These are phyloP conservation scores for Talaromyces sp. DNA, from an alignment of 2,329 filamentous ascomycete genomes.

Conservation along the genomic window DNA sequence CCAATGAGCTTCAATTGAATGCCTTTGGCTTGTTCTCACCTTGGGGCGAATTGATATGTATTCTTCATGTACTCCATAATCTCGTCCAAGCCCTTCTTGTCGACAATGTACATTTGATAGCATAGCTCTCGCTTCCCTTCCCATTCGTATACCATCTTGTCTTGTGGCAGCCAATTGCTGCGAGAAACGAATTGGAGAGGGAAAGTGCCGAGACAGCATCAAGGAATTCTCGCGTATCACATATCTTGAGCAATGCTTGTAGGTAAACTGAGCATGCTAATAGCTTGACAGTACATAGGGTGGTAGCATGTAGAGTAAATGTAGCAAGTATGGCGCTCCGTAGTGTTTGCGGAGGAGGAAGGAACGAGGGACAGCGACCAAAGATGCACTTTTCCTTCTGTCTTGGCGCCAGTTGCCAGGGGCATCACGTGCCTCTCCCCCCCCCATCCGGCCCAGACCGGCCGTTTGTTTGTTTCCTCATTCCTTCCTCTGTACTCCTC, in stretches of 20 bases:
- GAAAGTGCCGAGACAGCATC: slow-evolving; percentile 22
- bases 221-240: slow-evolving; percentile 24
- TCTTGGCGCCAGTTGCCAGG: neutral
- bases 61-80: slow-evolving; percentile 69
- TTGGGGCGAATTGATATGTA: slow-evolving; percentile 65
- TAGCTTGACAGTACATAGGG: neutral
- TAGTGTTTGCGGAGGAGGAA: slow-evolving; percentile 13
- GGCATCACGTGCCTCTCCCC: neutral
- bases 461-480: slow-evolving; percentile 1
- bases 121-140: slow-evolving; percentile 63
- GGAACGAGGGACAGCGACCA: slow-evolving; percentile 14
- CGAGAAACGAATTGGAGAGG: slow-evolving; percentile 17
- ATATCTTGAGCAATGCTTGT: neutral
- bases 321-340: neutral
- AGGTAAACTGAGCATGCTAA: neutral
- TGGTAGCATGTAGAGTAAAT: no score
- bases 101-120: slow-evolving; percentile 71
- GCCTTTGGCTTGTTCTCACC: slow-evolving; percentile 49
- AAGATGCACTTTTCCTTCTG: slow-evolving; percentile 13
- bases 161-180: neutral
- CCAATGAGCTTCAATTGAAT: neutral
- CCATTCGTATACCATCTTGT: slow-evolving; percentile 60
- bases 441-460: neutral
- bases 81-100: slow-evolving; percentile 69
- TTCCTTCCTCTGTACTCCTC: neutral